These are phyloP conservation scores for Coemansia erecta DNA, from an alignment of 192 early-diverging fungal genomes.

Conservation along the genomic window DNA sequence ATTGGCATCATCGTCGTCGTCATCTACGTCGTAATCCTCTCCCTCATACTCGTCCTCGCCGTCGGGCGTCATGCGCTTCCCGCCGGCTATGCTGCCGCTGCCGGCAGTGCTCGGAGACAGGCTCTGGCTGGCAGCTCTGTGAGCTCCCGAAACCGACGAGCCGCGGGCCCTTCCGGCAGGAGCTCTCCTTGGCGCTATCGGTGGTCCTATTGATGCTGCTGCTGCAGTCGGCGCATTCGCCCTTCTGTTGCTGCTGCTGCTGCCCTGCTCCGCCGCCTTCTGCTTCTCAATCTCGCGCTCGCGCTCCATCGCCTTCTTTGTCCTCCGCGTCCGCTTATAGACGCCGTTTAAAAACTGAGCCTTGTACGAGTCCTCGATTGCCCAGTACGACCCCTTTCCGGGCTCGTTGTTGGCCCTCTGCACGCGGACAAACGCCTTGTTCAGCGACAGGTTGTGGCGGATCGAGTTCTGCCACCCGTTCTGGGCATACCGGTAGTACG, in stretches of 20 bases:
- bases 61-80: slow-evolving; percentile 34
- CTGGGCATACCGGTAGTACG: slow-evolving; percentile 81
- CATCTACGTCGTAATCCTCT: slow-evolving; percentile 15
- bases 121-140: background rate
- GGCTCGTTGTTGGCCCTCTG: slow-evolving; percentile 80
- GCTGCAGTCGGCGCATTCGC: background rate
- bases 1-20: slow-evolving; percentile 17
- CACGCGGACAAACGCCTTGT: slow-evolving; percentile 90
- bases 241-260: background rate
- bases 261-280: background rate
- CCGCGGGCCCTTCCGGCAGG: background rate
- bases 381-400: slow-evolving; percentile 95
- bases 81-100: slow-evolving; percentile 21
- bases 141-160: background rate
- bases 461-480: slow-evolving; percentile 98
- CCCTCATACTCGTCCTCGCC: slow-evolving; percentile 23
- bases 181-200: too few relatives aligned
- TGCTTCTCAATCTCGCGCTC: slow-evolving; percentile 31
- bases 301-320: slow-evolving; percentile 52
- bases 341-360: slow-evolving; percentile 69
- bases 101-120: slow-evolving; percentile 2
- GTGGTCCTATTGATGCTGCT: too few relatives aligned
- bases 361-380: slow-evolving; percentile 73
- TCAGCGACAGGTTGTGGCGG: slow-evolving; percentile 93
- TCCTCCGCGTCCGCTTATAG: slow-evolving; percentile 63